Evolutionary conservation across 495 filamentous ascomycete species (phyloP).

Genomic region (Hypoxylon trugodes): DNA sequence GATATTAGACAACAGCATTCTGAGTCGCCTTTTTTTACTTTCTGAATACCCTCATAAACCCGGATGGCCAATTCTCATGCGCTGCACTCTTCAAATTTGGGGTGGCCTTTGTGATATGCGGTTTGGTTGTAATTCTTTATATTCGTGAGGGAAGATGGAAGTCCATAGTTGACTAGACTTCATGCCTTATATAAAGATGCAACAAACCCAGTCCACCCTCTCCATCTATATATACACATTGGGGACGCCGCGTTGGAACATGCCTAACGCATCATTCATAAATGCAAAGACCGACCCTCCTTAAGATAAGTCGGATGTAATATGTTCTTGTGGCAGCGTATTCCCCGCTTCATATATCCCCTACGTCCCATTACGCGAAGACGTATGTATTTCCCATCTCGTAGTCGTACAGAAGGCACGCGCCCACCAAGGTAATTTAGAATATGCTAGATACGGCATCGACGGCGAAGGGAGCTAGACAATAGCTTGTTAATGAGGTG

Average conservation of each 20-base stretch:
- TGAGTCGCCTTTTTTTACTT: not conserved
- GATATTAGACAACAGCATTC: constrained; percentile 11
- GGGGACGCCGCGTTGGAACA: constrained; percentile 3
- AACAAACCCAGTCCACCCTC: not conserved
- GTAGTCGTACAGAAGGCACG: constrained; percentile 8
- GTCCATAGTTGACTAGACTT: constrained; percentile 10
- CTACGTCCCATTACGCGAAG: not conserved
- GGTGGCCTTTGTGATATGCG: too few relatives aligned
- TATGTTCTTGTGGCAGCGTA: not conserved
- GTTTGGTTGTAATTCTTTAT: not conserved
- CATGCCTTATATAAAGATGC: constrained; percentile 12
- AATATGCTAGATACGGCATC: constrained; percentile 79
- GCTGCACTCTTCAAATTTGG: not conserved
- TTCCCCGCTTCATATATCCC: not conserved
- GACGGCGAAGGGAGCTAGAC: constrained; percentile 79
- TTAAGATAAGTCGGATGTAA: not conserved
- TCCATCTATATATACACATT: constrained; percentile 11
- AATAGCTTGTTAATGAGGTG: constrained; percentile 11
- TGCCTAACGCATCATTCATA: not conserved
- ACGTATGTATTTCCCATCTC: not conserved
- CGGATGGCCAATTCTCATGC: constrained; percentile 3
- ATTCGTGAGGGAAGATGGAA: constrained; percentile 8
- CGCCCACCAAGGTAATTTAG: constrained; percentile 54
- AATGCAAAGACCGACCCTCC: constrained; percentile 3
- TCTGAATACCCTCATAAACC: constrained; percentile 26